A percentile compares a stretch with the other conserved stretches of the same genome.
Conservation (phyloP, 2,329 filamentous ascomycete genomes). For the Phaeosphaeria sp. region DNA sequence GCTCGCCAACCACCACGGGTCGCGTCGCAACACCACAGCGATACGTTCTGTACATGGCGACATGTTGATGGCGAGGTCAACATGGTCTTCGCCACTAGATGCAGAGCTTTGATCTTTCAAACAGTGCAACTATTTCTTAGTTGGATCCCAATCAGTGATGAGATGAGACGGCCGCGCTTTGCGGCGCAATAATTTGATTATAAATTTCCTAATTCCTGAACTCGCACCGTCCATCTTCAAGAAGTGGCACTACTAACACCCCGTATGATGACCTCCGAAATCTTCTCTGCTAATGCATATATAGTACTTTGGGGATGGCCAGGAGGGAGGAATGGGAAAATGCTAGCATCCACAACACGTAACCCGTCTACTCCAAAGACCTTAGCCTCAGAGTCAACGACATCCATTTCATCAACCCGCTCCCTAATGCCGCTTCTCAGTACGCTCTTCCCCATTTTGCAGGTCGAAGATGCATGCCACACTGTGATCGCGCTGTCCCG, state of each 20-base stretch:
- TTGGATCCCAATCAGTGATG: no score
- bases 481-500: constrained; percentile 20
- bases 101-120: no score
- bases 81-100: no score
- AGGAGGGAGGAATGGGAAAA: constrained; percentile 42
- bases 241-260: background rate
- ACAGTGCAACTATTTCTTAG: no score
- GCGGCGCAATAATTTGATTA: no score
- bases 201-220: background rate
- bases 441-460: constrained; percentile 29
- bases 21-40: no score
- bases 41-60: no score
- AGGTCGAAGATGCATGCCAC: constrained; percentile 27
- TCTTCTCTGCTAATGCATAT: constrained; percentile 41
- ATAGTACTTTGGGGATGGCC: constrained; percentile 42
- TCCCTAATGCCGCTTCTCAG: background rate
- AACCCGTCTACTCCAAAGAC: constrained; percentile 41
- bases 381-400: constrained; percentile 42
- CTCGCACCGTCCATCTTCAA: background rate
- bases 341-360: constrained; percentile 41
- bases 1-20: no score
- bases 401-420: constrained; percentile 32
- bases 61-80: no score
- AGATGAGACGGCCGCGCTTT: no score
- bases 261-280: constrained; percentile 21